These are phyloP conservation scores for Rhododendron mucronatum DNA, from an alignment of 148 eudicot genomes.

Conservation along the genomic window DNA sequence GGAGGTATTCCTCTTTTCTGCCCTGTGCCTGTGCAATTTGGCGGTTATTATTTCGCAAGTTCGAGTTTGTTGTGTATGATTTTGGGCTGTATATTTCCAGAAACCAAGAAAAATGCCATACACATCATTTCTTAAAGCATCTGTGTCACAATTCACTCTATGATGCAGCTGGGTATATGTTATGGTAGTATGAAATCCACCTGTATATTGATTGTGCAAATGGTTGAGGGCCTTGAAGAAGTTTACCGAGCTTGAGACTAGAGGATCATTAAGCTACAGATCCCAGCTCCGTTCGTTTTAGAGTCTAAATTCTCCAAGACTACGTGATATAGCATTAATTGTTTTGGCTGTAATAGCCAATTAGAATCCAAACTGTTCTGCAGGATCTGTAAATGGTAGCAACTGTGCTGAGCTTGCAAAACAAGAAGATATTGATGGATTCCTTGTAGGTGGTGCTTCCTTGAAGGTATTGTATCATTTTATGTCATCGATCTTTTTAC, in stretches of 20 bases:
- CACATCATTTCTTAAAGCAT: background rate
- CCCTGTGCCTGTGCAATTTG: too few species aligned
- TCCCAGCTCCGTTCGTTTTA: background rate
- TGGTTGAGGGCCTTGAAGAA: background rate
- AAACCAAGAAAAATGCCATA: background rate
- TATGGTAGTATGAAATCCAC: background rate
- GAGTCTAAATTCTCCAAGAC: background rate
- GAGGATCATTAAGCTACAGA: background rate
- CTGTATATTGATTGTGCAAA: background rate
- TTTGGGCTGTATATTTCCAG: background rate
- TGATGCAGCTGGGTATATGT: background rate
- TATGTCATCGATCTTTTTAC: background rate
- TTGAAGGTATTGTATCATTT: constrained; percentile 54
- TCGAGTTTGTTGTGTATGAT: background rate
- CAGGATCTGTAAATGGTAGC: constrained; percentile 97
- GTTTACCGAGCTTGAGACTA: background rate
- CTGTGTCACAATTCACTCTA: background rate
- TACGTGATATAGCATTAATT: background rate
- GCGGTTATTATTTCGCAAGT: background rate
- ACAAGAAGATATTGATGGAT: constrained; percentile 94
- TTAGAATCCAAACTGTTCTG: constrained; percentile 2
- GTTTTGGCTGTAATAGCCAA: background rate
- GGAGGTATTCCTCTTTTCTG: constrained; percentile 58
- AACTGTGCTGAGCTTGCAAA: constrained; percentile 93
- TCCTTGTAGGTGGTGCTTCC: constrained; percentile 99